Conservation (phyloP, 768 basidiomycete species). For the Crassisporium funariophilum region DNA sequence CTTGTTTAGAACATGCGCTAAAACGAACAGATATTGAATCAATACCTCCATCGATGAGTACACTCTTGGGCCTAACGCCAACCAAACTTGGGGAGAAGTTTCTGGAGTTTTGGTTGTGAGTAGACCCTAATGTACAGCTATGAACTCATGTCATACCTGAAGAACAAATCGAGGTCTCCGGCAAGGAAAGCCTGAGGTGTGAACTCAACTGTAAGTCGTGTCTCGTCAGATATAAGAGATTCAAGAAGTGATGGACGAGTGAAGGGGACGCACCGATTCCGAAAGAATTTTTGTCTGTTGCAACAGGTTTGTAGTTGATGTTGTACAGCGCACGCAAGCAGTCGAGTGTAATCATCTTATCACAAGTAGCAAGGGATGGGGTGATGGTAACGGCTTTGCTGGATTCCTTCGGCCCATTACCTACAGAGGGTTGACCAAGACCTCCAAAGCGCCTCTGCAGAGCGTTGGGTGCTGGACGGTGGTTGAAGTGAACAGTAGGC, state of each 20-base stretch:
- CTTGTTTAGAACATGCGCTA: background rate
- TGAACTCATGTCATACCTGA: constrained; percentile 15
- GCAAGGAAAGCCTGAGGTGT: constrained; percentile 50
- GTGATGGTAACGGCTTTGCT: constrained; percentile 20
- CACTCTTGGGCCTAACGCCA: constrained; percentile 35
- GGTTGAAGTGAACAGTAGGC: constrained; percentile 43
- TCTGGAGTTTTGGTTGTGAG: constrained; percentile 8
- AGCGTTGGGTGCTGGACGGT: constrained; percentile 23
- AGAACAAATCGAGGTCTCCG: constrained; percentile 49
- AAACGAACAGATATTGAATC: background rate
- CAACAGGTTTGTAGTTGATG: constrained; percentile 34
- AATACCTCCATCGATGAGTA: constrained; percentile 37
- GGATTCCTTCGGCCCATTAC: constrained; percentile 21
- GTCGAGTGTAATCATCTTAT: constrained; percentile 35
- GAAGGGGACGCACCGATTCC: constrained; percentile 37
- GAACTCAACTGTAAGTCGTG: constrained; percentile 43
- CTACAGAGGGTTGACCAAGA: constrained; percentile 15
- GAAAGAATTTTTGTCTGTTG: constrained; percentile 36
- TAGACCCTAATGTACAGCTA: background rate
- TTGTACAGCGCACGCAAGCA: constrained; percentile 45
- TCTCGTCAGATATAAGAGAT: background rate
- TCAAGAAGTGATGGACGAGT: background rate
- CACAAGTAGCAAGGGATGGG: constrained; percentile 27
- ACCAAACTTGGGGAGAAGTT: constrained; percentile 41
- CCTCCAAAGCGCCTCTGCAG: constrained; percentile 20